Evolutionary conservation across 768 basidiomycete species (phyloP), one percentile per base, ranked within the genome.

Genomic region (Boletus reticuloceps): DNA sequence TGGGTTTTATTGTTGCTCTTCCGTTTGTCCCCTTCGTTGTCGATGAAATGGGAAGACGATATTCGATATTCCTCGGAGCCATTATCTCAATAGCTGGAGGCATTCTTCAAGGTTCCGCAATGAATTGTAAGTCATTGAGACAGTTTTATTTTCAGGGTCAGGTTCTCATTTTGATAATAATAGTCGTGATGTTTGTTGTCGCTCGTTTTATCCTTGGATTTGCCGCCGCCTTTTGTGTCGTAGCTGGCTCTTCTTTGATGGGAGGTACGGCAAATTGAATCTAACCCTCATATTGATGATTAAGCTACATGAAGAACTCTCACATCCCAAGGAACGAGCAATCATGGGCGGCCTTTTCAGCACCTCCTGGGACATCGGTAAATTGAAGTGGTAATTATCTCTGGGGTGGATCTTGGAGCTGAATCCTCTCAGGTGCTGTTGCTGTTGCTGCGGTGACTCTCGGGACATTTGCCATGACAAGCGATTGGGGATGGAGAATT

Each of bases 401-500:
- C 5, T 2, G 2, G 27, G 5, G 5, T 29, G 9, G 27, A 29
- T 9, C 27, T 25, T 13, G 3, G 29, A 8, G n/a, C 47, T 17
- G 63, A 25, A 8, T 6, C 3, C 27, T 8, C 27, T 29, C 27
- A 65, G 64, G 64, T 16, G 37, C 64, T 31, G 9, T 66, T 7
- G 31, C 34, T 25, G 82, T 83, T 7, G 82, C 83, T 12, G 81
- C 77, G 6, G 54, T 58, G 19, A 89, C 84, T 0, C 79, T 86
- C 36, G 82, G 82, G 10, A 88, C 88, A 0, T 88, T 87, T 72
- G 56, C 71, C 10, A 83, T 87, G 76, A 45, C 61, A 0, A 79
- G 60, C 45, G 77, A 82, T 60, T 85, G 83, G 84, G 82, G 81
- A 12, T 87, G 86, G 86, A 77, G 85, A n/a, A 84, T 86, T 20